Conservation (phyloP, 23 red algal species). For the Gracilaria caudata region DNA sequence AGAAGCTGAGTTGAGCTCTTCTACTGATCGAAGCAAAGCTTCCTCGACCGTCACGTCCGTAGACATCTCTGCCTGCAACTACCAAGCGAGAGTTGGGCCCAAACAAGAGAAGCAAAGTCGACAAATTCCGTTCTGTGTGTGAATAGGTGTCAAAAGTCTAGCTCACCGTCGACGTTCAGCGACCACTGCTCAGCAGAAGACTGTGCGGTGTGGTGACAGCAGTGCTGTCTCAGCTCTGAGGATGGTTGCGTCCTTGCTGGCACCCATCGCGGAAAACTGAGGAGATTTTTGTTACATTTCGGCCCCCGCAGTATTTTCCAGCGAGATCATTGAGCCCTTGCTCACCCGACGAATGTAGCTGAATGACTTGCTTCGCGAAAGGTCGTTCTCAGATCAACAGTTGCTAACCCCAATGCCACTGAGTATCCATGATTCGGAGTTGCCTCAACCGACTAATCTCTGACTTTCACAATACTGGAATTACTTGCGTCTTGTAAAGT, state of each 20-base stretch:
- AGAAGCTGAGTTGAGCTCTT: slow-evolving; percentile 33
- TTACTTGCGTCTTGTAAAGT: neutral
- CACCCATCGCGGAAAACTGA: neutral
- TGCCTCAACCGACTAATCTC: neutral
- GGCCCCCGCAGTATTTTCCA: neutral
- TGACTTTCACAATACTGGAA: neutral
- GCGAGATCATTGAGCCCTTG: slow-evolving; percentile 13
- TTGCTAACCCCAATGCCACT: neutral
- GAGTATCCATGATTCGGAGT: neutral
- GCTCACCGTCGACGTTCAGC: too few species aligned
- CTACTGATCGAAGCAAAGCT: slow-evolving; percentile 54
- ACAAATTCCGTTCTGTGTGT: too few species aligned
- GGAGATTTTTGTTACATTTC: slow-evolving; percentile 7
- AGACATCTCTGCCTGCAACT: neutral
- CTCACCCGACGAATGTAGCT: neutral
- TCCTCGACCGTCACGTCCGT: slow-evolving; percentile 37
- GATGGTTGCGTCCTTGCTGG: slow-evolving; percentile 4
- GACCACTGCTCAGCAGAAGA: too few species aligned
- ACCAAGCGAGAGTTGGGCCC: neutral
- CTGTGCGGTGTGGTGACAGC: too few species aligned
- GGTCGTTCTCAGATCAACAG: neutral
- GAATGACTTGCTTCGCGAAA: neutral
- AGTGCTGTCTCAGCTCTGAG: too few species aligned
- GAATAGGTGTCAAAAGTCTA: too few species aligned
- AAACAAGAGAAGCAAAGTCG: neutral